Conservation (phyloP, 108 stramenopile genomes). For the Stephanodiscus triporus region DNA sequence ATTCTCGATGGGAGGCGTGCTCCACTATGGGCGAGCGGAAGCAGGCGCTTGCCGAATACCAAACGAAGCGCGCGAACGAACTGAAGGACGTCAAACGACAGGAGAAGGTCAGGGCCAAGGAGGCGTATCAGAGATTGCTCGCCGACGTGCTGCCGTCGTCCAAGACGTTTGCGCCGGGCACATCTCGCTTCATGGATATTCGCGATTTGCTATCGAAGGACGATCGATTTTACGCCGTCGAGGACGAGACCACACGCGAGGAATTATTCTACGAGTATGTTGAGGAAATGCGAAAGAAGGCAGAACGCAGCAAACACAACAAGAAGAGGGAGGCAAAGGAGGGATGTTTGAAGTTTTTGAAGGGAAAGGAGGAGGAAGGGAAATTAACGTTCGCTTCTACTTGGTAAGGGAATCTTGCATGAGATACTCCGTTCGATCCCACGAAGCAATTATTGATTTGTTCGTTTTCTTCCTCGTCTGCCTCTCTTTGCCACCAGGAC, state of each 20-base stretch:
- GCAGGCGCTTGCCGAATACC: slow-evolving; percentile 87
- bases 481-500: slow-evolving; percentile 21
- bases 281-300: slow-evolving; percentile 78
- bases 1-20: slow-evolving; percentile 73
- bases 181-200: slow-evolving; percentile 60
- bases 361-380: slow-evolving; percentile 69
- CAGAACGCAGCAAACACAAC: slow-evolving; percentile 70
- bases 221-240: slow-evolving; percentile 83
- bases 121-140: slow-evolving; percentile 68
- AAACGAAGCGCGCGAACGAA: slow-evolving; percentile 88
- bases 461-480: not conserved
- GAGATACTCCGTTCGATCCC: slow-evolving; percentile 2
- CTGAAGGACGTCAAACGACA: slow-evolving; percentile 67
- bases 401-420: slow-evolving; percentile 50
- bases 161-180: slow-evolving; percentile 44
- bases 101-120: slow-evolving; percentile 75
- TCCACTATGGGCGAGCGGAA: slow-evolving; percentile 75
- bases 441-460: not conserved
- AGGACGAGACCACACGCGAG: slow-evolving; percentile 71
- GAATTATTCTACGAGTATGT: slow-evolving; percentile 76
- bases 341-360: slow-evolving; percentile 57
- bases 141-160: slow-evolving; percentile 61
- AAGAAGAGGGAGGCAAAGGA: slow-evolving; percentile 73
- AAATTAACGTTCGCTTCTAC: slow-evolving; percentile 72
- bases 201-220: slow-evolving; percentile 70